A percentile compares a stretch with the other conserved stretches of the same genome.
These are phyloP conservation scores for Debaryomyces fabryi DNA, from an alignment of 1,139 yeast genomes.

Conservation along the genomic window DNA sequence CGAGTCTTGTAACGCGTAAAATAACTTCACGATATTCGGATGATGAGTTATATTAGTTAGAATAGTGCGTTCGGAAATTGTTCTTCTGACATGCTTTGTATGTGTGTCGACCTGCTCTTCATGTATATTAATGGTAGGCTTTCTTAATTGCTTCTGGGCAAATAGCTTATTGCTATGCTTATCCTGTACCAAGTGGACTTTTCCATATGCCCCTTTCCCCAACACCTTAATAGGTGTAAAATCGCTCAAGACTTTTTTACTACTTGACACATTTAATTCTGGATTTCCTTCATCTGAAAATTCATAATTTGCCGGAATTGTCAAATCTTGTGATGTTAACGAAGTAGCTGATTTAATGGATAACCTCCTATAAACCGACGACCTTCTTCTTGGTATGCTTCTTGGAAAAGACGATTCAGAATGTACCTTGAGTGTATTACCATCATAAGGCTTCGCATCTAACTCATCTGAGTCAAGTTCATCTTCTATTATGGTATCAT, in stretches of 20 bases:
- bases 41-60: constrained; percentile 57
- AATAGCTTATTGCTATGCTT: constrained; percentile 33
- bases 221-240: constrained; percentile 42
- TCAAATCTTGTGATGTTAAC: constrained; percentile 21
- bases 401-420: constrained; percentile 4
- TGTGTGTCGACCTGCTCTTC: constrained; percentile 13
- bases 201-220: constrained; percentile 49
- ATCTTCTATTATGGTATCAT: constrained; percentile 8
- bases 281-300: constrained; percentile 15
- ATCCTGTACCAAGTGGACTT: constrained; percentile 43
- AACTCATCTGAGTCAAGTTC: constrained; percentile 7
- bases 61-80: constrained; percentile 73
- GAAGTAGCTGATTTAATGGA: constrained; percentile 24
- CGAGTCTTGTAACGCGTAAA: constrained; percentile 38
- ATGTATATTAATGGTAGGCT: constrained; percentile 31
- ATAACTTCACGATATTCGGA: constrained; percentile 36
- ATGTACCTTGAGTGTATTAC: constrained; percentile 2
- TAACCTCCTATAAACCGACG: constrained; percentile 27
- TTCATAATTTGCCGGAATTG: constrained; percentile 23
- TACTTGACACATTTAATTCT: neutral
- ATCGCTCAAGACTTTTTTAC: constrained; percentile 23
- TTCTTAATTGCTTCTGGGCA: constrained; percentile 46
- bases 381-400: constrained; percentile 18
- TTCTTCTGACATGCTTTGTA: constrained; percentile 42
- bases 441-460: constrained; percentile 10